Evolutionary conservation across 768 basidiomycete species (phyloP).

Genomic region (Xanthoconium stramineum): DNA sequence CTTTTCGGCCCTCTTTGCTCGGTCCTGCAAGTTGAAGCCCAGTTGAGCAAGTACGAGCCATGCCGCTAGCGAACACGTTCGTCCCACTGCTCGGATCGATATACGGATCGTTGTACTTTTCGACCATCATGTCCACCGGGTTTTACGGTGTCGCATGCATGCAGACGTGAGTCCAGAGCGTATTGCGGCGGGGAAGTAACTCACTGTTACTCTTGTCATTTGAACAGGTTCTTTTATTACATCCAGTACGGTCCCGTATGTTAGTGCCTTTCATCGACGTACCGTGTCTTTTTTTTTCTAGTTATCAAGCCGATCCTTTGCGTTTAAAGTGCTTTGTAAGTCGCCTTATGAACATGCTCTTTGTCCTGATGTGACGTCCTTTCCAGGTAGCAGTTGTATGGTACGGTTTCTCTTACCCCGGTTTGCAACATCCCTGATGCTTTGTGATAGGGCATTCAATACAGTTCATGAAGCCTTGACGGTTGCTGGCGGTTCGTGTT

Average conservation of each 20-base stretch:
- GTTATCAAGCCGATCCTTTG: slow-evolving; percentile 4
- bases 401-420: background rate
- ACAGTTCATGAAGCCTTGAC: slow-evolving; percentile 6
- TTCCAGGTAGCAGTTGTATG: slow-evolving; percentile 5
- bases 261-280: background rate
- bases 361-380: background rate
- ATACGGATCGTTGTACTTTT: background rate
- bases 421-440: background rate
- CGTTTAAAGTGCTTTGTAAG: slow-evolving; percentile 11
- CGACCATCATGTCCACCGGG: background rate
- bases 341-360: background rate
- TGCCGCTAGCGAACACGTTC: background rate
- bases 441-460: background rate
- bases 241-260: background rate
- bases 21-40: background rate
- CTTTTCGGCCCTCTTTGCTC: background rate
- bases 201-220: background rate
- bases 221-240: slow-evolving; percentile 9
- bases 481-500: slow-evolving; percentile 10
- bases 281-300: background rate
- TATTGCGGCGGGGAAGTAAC: background rate
- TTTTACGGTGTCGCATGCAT: slow-evolving; percentile 8
- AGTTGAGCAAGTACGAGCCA: background rate
- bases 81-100: background rate
- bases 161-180: slow-evolving; percentile 5